Percentiles rank a stretch among this genome's conserved stretches.
These are phyloP conservation scores for Cordyceps cateniannulata DNA, from an alignment of 2,329 filamentous ascomycete genomes.

Conservation along the genomic window DNA sequence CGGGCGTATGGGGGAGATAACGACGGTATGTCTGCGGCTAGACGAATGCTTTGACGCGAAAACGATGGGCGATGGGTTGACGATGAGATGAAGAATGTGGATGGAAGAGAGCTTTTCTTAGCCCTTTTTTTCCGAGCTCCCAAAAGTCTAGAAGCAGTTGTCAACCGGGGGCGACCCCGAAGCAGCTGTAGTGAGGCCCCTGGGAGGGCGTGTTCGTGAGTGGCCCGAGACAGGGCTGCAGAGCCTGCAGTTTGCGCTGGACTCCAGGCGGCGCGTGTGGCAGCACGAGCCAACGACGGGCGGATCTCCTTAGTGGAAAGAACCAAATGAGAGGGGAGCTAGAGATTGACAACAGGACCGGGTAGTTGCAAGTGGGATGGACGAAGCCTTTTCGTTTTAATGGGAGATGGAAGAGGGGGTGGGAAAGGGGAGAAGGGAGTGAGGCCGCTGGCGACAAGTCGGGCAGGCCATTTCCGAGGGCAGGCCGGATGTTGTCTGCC, in stretches of 20 bases:
- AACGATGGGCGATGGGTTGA: background rate
- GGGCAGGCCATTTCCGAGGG: background rate
- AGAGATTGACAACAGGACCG: background rate
- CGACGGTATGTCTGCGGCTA: background rate
- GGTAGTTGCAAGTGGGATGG: background rate
- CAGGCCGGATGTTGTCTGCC: background rate
- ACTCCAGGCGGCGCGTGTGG: background rate
- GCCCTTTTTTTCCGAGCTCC: constrained; percentile 3
- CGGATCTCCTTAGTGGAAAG: constrained; percentile 2
- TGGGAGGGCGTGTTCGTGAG: constrained; percentile 5
- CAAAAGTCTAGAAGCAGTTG: background rate
- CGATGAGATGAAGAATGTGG: constrained; percentile 1
- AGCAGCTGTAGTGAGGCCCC: background rate
- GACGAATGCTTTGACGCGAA: background rate
- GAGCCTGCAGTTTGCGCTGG: background rate
- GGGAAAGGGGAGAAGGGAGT: background rate
- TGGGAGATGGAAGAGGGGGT: background rate
- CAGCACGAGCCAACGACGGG: constrained; percentile 2
- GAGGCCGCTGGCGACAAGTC: constrained; percentile 5
- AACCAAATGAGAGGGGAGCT: background rate
- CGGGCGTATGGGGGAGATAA: background rate
- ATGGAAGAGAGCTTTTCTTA: background rate
- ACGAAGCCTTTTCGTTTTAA: background rate
- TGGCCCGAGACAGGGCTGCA: background rate
- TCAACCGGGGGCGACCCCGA: background rate